These are phyloP conservation scores for Moniliella sp. DNA, from an alignment of 1,284 basidiomycete genomes.

Conservation along the genomic window DNA sequence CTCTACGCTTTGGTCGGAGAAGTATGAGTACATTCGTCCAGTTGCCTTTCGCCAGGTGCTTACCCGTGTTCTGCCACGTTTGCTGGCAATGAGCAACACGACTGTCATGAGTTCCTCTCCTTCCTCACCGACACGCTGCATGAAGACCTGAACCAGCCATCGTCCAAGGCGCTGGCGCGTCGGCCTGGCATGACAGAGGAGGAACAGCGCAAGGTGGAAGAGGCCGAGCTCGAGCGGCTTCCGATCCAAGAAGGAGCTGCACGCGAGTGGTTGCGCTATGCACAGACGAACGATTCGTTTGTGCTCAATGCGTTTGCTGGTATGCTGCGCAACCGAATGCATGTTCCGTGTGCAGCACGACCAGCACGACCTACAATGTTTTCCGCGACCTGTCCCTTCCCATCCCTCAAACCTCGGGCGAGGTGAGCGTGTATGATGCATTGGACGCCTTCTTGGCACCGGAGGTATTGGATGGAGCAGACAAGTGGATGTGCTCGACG, in stretches of 20 bases:
- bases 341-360: constrained; percentile 39
- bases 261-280: constrained; percentile 16
- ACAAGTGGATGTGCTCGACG: constrained; percentile 72
- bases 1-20: constrained; percentile 67
- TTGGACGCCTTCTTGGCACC: constrained; percentile 73
- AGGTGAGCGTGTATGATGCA: constrained; percentile 56
- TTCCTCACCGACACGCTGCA: constrained; percentile 8
- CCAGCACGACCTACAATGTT: constrained; percentile 81
- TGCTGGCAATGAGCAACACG: constrained; percentile 21
- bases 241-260: constrained; percentile 64
- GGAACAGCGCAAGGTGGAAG: too few relatives aligned
- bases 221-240: constrained; percentile 42
- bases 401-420: constrained; percentile 38
- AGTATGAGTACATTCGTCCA: constrained; percentile 62
- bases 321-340: constrained; percentile 30
- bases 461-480: constrained; percentile 74
- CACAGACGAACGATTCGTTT: constrained; percentile 19
- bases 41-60: constrained; percentile 57
- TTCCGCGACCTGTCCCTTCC: constrained; percentile 30
- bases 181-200: constrained; percentile 23
- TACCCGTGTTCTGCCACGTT: constrained; percentile 22
- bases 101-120: constrained; percentile 7
- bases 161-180: constrained; percentile 8
- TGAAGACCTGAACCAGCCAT: constrained; percentile 11
- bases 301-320: constrained; percentile 14